Evolutionary conservation across 352 stramenopile genomes (phyloP).

Genomic region (Thalassiosira livingstoniorum): DNA sequence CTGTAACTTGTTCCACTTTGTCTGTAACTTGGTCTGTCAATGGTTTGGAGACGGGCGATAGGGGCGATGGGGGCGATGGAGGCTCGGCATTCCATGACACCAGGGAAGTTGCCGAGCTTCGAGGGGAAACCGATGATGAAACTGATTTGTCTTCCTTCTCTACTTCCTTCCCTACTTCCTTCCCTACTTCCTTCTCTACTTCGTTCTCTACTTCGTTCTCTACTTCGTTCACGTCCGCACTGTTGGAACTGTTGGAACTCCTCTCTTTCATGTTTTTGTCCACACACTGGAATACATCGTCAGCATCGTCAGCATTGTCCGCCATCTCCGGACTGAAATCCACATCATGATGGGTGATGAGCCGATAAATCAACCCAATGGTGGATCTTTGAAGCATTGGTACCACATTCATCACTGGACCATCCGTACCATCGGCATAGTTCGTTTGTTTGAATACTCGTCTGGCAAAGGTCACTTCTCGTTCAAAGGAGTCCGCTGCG

Average conservation of each 20-base stretch:
- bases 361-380: conserved; percentile 84
- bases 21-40: not conserved
- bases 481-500: conserved; percentile 65
- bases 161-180: not conserved
- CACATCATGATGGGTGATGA: conserved; percentile 77
- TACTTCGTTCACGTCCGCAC: too few species aligned
- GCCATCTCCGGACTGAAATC: conserved; percentile 26
- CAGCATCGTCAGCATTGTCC: not conserved
- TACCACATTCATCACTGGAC: conserved; percentile 78
- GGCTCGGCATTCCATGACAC: conserved; percentile 5
- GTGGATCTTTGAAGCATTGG: conserved; percentile 81
- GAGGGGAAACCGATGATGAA: conserved; percentile 24
- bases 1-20: not conserved
- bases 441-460: conserved; percentile 4
- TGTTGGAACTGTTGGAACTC: too few species aligned
- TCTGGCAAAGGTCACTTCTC: conserved; percentile 34
- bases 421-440: conserved; percentile 22
- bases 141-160: conserved; percentile 4
- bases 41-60: not conserved
- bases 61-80: too few species aligned
- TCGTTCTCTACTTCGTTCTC: not conserved
- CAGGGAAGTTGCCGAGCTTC: conserved; percentile 4
- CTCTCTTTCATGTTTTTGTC: too few species aligned
- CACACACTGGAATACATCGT: too few species aligned
- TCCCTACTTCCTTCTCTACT: not conserved